Evolutionary conservation across 2,329 filamentous ascomycete species (phyloP).

Genomic region (Cercospora zeae-maydis): DNA sequence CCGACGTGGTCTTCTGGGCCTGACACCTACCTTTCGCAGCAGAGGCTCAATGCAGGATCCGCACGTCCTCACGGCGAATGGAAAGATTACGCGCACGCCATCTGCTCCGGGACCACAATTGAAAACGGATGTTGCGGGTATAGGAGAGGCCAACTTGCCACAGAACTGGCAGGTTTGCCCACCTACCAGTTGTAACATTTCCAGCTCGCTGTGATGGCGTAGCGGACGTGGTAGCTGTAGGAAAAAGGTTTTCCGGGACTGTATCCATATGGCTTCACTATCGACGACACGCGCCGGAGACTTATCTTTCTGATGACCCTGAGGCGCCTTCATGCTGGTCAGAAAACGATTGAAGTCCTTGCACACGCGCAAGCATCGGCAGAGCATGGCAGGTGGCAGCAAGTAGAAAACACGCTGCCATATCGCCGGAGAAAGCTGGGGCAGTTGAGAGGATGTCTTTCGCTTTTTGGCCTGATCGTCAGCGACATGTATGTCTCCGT

Average conservation of each 20-base stretch:
- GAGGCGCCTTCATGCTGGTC: constrained; percentile 22
- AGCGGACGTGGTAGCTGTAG: constrained; percentile 68
- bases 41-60: constrained; percentile 59
- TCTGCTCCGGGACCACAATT: constrained; percentile 60
- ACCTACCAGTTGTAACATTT: constrained; percentile 72
- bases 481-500: constrained; percentile 10
- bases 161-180: constrained; percentile 67
- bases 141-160: constrained; percentile 40
- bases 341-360: constrained; percentile 32
- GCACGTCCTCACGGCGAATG: constrained; percentile 66
- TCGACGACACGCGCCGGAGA: constrained; percentile 40
- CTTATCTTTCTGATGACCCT: constrained; percentile 15
- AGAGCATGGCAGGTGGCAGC: constrained; percentile 35
- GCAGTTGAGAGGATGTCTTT: constrained; percentile 16
- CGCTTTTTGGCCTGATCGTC: constrained; percentile 26
- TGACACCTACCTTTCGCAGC: constrained; percentile 60
- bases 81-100: constrained; percentile 64
- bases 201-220: constrained; percentile 61
- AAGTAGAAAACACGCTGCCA: constrained; percentile 36
- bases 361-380: constrained; percentile 33
- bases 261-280: constrained; percentile 67
- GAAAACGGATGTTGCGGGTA: constrained; percentile 44
- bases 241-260: constrained; percentile 63
- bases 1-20: neutral
- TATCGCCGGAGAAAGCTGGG: constrained; percentile 25